These are phyloP conservation scores for Tubosaeta sp. DNA, from an alignment of 768 basidiomycete species.

Conservation along the genomic window DNA sequence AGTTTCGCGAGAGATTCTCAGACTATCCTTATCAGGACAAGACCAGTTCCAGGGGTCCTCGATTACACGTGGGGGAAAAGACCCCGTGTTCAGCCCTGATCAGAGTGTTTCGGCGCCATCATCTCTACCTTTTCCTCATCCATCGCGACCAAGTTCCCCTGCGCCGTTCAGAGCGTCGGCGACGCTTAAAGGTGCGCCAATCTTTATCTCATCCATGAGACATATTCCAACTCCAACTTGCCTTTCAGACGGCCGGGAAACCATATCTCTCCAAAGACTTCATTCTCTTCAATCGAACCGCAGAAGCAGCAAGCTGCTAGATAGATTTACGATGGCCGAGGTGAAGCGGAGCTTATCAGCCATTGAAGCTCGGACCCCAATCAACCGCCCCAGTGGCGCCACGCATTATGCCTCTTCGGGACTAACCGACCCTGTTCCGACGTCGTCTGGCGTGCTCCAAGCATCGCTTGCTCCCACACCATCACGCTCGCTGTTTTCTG, in stretches of 20 bases:
- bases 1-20: constrained; percentile 53
- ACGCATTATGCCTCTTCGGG: constrained; percentile 11
- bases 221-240: background rate
- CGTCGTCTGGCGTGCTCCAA: constrained; percentile 7
- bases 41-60: constrained; percentile 23
- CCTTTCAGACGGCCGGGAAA: constrained; percentile 16
- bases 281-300: constrained; percentile 21
- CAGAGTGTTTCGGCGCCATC: constrained; percentile 17
- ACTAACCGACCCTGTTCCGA: constrained; percentile 15
- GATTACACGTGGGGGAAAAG: constrained; percentile 20
- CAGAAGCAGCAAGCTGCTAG: constrained; percentile 12
- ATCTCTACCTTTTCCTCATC: constrained; percentile 30
- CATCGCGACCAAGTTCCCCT: constrained; percentile 20
- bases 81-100: constrained; percentile 17
- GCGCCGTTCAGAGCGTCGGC: constrained; percentile 19
- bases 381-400: constrained; percentile 15
- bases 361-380: constrained; percentile 17
- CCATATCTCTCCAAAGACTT: constrained; percentile 6
- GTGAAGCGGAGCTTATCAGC: constrained; percentile 27
- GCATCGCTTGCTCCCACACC: constrained; percentile 17
- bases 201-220: background rate
- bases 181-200: constrained; percentile 23
- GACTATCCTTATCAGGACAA: constrained; percentile 37
- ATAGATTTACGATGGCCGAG: constrained; percentile 10
- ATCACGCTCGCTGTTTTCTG: constrained; percentile 14